Evolutionary conservation across 1,139 yeast species (phyloP).

Genomic region (Waltiozyma sp.): DNA sequence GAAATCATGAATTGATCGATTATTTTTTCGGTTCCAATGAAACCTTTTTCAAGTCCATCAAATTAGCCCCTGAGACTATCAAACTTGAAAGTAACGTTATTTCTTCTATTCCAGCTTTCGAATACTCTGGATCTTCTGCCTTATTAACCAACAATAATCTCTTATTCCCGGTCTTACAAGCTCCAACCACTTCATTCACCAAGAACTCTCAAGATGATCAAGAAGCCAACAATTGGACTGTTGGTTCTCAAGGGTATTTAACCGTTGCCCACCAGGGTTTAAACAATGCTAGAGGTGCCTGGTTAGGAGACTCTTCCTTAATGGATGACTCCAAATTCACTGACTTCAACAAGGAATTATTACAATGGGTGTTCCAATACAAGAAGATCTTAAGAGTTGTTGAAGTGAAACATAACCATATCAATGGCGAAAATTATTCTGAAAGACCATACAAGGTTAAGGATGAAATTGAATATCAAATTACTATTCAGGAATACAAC

Average conservation of each 20-base stretch:
- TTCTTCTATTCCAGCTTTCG: constrained; percentile 14
- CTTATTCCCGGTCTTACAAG: constrained; percentile 60
- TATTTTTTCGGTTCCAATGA: constrained; percentile 36
- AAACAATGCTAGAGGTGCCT: constrained; percentile 65
- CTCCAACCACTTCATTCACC: constrained; percentile 57
- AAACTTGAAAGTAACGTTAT: constrained; percentile 15
- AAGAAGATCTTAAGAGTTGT: constrained; percentile 51
- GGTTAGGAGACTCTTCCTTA: constrained; percentile 64
- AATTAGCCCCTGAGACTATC: constrained; percentile 9
- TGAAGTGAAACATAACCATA: constrained; percentile 35
- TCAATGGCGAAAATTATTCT: constrained; percentile 35
- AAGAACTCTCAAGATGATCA: constrained; percentile 30
- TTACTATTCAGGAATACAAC: constrained; percentile 39
- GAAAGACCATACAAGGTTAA: constrained; percentile 54
- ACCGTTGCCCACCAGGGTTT: constrained; percentile 78
- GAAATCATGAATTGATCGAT: constrained; percentile 54
- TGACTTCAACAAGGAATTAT: constrained; percentile 31
- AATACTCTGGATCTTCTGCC: constrained; percentile 41
- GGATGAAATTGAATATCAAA: constrained; percentile 54
- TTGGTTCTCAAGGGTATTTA: constrained; percentile 70
- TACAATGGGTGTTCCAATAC: constrained; percentile 70
- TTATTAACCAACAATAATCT: constrained; percentile 48
- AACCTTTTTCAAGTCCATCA: constrained; percentile 11
- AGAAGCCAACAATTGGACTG: constrained; percentile 55
- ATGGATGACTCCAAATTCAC: constrained; percentile 27